Base-by-base conservation (phyloP, 257 asterid species). In the Coffea canephora region DNA sequence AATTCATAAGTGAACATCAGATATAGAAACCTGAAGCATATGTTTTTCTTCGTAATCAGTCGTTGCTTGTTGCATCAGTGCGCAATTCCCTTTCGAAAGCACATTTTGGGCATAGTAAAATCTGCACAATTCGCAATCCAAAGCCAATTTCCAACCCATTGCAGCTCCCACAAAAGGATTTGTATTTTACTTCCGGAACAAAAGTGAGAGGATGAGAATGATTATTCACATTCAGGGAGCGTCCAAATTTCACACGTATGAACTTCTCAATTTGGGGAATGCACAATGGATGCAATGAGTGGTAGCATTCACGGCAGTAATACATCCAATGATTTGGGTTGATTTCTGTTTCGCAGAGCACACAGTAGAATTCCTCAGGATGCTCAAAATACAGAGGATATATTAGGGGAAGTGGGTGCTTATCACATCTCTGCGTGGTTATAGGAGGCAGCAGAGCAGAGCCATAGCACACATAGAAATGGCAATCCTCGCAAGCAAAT, bases 331-430 rank as follows among this genome's bases (percentile, higher is more conserved):
- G 7, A 31, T 62, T 75, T 1, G 79, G 79, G 15, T 75, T 46
- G 18, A 75, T 75, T 75, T 59, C 54, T 7, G 5, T 6, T 7
- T 75, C 79, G 4, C 79, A 75, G 31, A 75, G 19, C 8, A 39
- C 79, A 3, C 79, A 75, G 7, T 27, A 36, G 19, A 75, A 59
- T 2, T 75, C 55, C n/a, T 75, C 70, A 0, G 79, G 79, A 75
- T 75, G 78, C 2, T 75, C 71, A 1, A 5, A 6, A 8, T 8
- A 65, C 0, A 45, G 71, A 0, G 55, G 71, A 41, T 34, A 75
- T 4, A 49, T 19, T 7, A 61, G 8, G 41, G 10, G 10, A 0
- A 64, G 57, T 3, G 34, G 78, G 31, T 75, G 59, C 1, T 31
- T 1, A 8, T 61, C 69, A 43, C 57, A 43, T 0, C 25, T 25